Percentiles rank a stretch among this genome's conserved stretches.
Conservation (phyloP, 208 protist species). For the Wallacemonas sp. region DNA sequence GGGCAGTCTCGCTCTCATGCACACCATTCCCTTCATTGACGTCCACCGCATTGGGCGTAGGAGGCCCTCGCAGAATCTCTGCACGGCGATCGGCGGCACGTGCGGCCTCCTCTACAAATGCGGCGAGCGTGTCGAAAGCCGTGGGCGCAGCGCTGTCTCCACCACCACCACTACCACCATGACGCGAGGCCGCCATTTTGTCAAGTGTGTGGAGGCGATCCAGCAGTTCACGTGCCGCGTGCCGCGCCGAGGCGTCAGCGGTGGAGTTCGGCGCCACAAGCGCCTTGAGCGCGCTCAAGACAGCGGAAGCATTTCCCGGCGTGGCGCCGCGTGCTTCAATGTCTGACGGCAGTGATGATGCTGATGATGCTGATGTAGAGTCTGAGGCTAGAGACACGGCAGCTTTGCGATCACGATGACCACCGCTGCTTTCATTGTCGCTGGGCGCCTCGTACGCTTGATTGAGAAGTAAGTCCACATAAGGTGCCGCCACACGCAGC, state of each 20-base stretch:
- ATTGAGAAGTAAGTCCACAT: too few species aligned
- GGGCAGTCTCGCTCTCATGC: too few species aligned
- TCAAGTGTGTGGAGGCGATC: background rate
- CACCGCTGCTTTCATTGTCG: too few species aligned
- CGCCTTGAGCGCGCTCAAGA: background rate
- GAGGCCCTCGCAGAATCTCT: background rate
- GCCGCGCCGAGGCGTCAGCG: conserved; percentile 23
- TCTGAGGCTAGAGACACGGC: too few species aligned
- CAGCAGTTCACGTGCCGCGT: conserved; percentile 31
- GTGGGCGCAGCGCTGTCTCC: background rate
- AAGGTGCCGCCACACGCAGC: too few species aligned
- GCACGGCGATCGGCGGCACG: background rate
- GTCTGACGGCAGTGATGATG: too few species aligned
- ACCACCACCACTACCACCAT: background rate
- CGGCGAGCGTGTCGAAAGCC: background rate
- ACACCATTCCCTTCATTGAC: background rate
- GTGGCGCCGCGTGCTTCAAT: too few species aligned
- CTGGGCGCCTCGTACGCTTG: too few species aligned
- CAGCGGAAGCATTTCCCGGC: too few species aligned
- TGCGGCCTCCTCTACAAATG: background rate
- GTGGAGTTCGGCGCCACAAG: conserved; percentile 18
- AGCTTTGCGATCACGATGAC: too few species aligned
- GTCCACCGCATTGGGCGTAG: background rate
- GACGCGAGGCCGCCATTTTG: background rate
- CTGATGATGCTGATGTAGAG: too few species aligned